Evolutionary conservation across 257 asterid genomes (phyloP), one percentile per base, ranked within the genome.

Genomic region (Nicotiana knightiana): DNA sequence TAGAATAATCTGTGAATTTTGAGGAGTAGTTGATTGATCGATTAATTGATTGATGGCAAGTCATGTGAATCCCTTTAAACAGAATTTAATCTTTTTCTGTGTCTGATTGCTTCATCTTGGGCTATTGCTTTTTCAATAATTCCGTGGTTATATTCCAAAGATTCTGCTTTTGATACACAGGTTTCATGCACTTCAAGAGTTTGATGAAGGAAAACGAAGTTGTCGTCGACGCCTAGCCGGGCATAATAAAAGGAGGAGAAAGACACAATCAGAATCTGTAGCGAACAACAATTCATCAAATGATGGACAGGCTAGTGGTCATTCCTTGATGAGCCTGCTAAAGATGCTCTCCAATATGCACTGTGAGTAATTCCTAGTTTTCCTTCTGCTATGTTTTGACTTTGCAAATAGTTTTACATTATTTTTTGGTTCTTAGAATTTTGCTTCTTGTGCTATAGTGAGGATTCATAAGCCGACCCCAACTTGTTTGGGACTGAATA

Each of bases 121-220:
- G 46, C 2, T 51, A 58, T 28, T 32, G 46, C 9, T 51, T 39
- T 28, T 32, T 26, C 30, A 73, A 48, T 73, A 46, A 7, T 48
- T 26, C 1, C 15, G 43, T 51, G 16, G 63, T 75, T 51, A 51
- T 67, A 75, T 13, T 51, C 24, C 16, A 28, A 51, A 13, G 10
- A 0, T 51, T 26, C 16, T 75, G 63, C 63, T 46, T 75, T 15
- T 16, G 21, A 16, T 75, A 75, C 80, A 58, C 88, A 93, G 98
- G 89, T 93, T 93, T 87, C 98, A 93, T 85, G 89, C 90, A 10
- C 97, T 93, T 78, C 94, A 88, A 84, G 98, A 93, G 91, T 93
- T 93, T 70, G 98, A 93, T 80, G 94, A 93, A 85, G 98, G 96
- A 59, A 93, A 91, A 78, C 84, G 97, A 86, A 92, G 98, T 86